Percentiles rank a stretch among this genome's conserved stretches.
Conservation (phyloP, 2,329 filamentous ascomycete species). For the Chaetomium sp. region DNA sequence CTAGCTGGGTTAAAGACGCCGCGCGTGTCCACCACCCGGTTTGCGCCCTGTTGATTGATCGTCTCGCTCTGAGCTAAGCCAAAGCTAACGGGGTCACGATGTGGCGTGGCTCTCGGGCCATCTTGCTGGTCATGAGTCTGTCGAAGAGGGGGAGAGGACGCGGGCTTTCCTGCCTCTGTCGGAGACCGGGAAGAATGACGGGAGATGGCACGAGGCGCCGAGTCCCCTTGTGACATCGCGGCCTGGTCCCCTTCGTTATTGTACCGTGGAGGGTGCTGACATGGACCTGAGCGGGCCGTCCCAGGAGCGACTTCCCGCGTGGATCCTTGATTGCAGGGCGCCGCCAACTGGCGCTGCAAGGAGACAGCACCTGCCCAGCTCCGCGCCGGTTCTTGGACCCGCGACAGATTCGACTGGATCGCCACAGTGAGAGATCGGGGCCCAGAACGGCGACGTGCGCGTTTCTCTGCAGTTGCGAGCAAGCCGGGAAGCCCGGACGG, state of each 20-base stretch:
- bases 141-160: conserved; percentile 27
- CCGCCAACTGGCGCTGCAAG: conserved; percentile 14
- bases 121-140: conserved; percentile 27
- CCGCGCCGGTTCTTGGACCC: conserved; percentile 18
- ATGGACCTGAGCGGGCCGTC: conserved; percentile 43
- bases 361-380: conserved; percentile 18
- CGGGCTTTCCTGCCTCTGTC: conserved; percentile 32
- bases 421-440: conserved; percentile 20
- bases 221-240: conserved; percentile 59
- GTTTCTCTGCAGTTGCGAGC: conserved; percentile 3
- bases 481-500: neutral
- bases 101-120: conserved; percentile 25
- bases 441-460: conserved; percentile 7
- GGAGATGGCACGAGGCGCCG: conserved; percentile 50
- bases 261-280: conserved; percentile 47
- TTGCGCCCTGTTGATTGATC: conserved; percentile 25
- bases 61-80: conserved; percentile 28
- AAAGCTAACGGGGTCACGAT: conserved; percentile 25
- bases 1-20: conserved; percentile 40
- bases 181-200: conserved; percentile 42
- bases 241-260: conserved; percentile 50
- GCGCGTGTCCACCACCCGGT: conserved; percentile 36
- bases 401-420: conserved; percentile 20
- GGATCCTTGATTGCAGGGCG: conserved; percentile 17
- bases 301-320: conserved; percentile 13